These are phyloP conservation scores for Wickerhamomyces sp. DNA, from an alignment of 1,139 yeast species.

Conservation along the genomic window DNA sequence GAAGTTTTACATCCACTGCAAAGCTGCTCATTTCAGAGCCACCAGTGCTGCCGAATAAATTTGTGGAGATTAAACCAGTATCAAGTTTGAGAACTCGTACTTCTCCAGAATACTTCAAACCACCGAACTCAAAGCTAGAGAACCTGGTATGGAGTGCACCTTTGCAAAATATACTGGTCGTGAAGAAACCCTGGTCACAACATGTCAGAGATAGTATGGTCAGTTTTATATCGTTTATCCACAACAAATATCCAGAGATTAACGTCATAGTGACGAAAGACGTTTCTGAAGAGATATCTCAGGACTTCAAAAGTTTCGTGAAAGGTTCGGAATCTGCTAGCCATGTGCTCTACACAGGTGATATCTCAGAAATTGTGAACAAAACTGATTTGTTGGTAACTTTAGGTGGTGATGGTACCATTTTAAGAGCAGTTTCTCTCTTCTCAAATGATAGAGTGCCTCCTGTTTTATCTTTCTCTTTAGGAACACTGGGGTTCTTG, in stretches of 20 bases:
- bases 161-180: slow-evolving; percentile 67
- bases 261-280: slow-evolving; percentile 76
- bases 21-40: slow-evolving; percentile 18
- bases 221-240: slow-evolving; percentile 53
- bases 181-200: slow-evolving; percentile 79
- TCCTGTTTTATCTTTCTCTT: slow-evolving; percentile 82
- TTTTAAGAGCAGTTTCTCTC: slow-evolving; percentile 60
- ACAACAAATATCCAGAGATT: slow-evolving; percentile 57
- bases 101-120: slow-evolving; percentile 38
- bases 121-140: slow-evolving; percentile 45
- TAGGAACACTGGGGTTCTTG: slow-evolving; percentile 89
- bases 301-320: slow-evolving; percentile 32
- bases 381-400: slow-evolving; percentile 73
- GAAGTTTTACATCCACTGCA: slow-evolving; percentile 8
- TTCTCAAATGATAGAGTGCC: slow-evolving; percentile 74
- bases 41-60: slow-evolving; percentile 15
- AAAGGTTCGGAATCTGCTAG: slow-evolving; percentile 20
- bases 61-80: slow-evolving; percentile 18
- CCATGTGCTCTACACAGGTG: slow-evolving; percentile 53
- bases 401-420: slow-evolving; percentile 95
- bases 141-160: slow-evolving; percentile 47
- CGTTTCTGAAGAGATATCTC: slow-evolving; percentile 66
- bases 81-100: slow-evolving; percentile 15
- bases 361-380: slow-evolving; percentile 47
- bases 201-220: slow-evolving; percentile 64